Percentiles rank a stretch among this genome's conserved stretches.
phyloP scores from a whole-genome alignment of 225 moss, liverwort and hornwort species.

The Pseudisothecium myosuroides region DNA sequence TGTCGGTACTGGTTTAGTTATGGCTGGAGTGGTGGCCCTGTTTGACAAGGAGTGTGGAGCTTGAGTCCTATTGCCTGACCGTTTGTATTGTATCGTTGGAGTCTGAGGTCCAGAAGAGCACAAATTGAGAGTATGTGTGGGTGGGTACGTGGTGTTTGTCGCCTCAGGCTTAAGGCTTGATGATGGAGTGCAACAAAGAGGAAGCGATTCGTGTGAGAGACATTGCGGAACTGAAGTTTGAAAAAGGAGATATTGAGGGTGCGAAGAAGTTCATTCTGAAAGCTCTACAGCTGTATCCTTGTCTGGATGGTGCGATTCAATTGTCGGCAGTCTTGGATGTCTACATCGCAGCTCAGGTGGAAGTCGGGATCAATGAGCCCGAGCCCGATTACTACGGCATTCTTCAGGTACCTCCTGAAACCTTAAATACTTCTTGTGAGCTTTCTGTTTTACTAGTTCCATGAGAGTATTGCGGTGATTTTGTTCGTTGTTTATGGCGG shows the following conservation, averaged over 20 bases:
- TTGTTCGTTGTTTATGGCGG: background rate
- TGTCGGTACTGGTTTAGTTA: background rate
- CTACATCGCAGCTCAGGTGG: slow-evolving; percentile 56
- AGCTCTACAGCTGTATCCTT: slow-evolving; percentile 63
- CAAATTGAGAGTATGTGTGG: background rate
- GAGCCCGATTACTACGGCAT: slow-evolving; percentile 74
- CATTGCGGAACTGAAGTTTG: slow-evolving; percentile 59
- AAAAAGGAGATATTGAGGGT: slow-evolving; percentile 53
- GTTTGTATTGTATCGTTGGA: background rate
- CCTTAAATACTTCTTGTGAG: background rate
- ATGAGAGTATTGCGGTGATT: background rate
- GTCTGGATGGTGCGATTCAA: slow-evolving; percentile 45
- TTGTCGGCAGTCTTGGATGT: slow-evolving; percentile 73
- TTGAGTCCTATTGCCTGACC: background rate
- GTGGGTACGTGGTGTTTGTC: background rate
- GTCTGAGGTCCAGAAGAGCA: background rate
- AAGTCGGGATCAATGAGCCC: slow-evolving; percentile 46
- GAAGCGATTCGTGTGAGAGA: slow-evolving; percentile 70
- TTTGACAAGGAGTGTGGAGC: background rate
- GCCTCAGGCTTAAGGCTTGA: background rate
- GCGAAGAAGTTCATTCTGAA: slow-evolving; percentile 67
- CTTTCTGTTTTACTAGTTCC: background rate
- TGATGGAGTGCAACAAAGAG: slow-evolving; percentile 87
- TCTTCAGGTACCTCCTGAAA: slow-evolving; percentile 23
- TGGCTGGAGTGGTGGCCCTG: background rate